phyloP scores from a whole-genome alignment of 805 yeast genomes.

The Teunomyces kruisii region DNA sequence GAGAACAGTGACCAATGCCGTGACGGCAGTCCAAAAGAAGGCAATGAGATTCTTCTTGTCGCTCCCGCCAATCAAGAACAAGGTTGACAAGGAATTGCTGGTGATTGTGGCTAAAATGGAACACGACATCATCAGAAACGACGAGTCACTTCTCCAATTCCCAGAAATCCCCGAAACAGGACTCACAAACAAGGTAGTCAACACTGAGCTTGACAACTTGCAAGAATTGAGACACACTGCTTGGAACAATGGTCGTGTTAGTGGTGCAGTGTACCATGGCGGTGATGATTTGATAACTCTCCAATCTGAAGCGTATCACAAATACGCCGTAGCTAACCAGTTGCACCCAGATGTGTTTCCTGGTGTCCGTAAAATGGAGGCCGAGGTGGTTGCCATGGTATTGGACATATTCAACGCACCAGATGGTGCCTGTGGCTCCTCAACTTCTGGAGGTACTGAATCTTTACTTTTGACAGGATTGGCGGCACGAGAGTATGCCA shows the following conservation, averaged over 20 bases:
- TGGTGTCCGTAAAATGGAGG: conserved; percentile 93
- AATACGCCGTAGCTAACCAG: conserved; percentile 87
- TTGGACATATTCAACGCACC: conserved; percentile 82
- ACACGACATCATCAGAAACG: conserved; percentile 54
- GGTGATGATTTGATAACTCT: conserved; percentile 73
- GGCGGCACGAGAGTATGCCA: conserved; percentile 81
- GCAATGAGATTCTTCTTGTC: conserved; percentile 16
- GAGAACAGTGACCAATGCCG: conserved; percentile 1
- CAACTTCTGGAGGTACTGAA: conserved; percentile 95
- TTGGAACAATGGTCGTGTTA: conserved; percentile 83
- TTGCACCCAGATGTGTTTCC: conserved; percentile 97
- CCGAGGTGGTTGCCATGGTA: conserved; percentile 93
- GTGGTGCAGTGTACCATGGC: conserved; percentile 97
- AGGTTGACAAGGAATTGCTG: conserved; percentile 61
- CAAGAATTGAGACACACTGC: conserved; percentile 60
- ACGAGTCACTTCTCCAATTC: conserved; percentile 45
- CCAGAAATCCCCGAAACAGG: conserved; percentile 61
- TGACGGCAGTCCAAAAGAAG: conserved; percentile 4
- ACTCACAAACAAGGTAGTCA: conserved; percentile 45
- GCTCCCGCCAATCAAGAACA: conserved; percentile 53
- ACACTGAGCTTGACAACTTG: conserved; percentile 50
- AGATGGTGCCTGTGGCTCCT: conserved; percentile 54
- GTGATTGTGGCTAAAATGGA: conserved; percentile 53
- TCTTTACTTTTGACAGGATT: conserved; percentile 83
- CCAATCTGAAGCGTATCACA: conserved; percentile 74